phyloP scores from a whole-genome alignment of 768 basidiomycete genomes.

The Phylloporus sp. region DNA sequence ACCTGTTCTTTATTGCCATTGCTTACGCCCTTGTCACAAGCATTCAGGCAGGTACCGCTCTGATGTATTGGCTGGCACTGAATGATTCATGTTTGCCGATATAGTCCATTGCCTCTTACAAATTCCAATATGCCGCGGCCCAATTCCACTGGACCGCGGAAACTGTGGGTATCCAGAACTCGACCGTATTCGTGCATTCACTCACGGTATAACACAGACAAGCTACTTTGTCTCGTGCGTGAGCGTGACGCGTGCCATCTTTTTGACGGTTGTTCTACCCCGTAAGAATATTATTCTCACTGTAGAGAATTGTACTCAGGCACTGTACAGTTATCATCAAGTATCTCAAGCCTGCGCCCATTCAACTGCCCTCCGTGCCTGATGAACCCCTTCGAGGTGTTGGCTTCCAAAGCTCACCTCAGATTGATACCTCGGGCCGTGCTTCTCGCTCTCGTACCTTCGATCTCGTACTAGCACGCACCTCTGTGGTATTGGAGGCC shows the following conservation, averaged over 20 bases:
- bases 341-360: conserved; percentile 42
- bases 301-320: background rate
- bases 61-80: background rate
- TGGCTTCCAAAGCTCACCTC: conserved; percentile 3
- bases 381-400: conserved; percentile 18
- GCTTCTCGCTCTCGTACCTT: conserved; percentile 45
- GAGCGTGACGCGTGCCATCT: conserved; percentile 50
- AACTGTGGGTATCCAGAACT: conserved; percentile 39
- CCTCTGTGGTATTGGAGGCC: conserved; percentile 57
- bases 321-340: conserved; percentile 49
- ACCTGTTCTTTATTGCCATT: conserved; percentile 51
- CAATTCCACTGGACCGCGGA: conserved; percentile 68
- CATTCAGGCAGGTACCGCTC: conserved; percentile 40
- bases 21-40: conserved; percentile 46
- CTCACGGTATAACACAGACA: conserved; percentile 37
- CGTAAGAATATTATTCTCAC: conserved; percentile 38
- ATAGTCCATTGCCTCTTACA: conserved; percentile 55
- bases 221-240: conserved; percentile 65
- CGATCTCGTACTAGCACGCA: conserved; percentile 66
- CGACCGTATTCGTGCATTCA: background rate
- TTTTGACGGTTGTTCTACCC: conserved; percentile 57
- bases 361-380: conserved; percentile 11
- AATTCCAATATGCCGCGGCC: conserved; percentile 61
- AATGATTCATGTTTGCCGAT: background rate
- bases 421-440: conserved; percentile 1